Conservation (phyloP, 148 eudicot genomes). For the Rhododendron williamsianum region DNA sequence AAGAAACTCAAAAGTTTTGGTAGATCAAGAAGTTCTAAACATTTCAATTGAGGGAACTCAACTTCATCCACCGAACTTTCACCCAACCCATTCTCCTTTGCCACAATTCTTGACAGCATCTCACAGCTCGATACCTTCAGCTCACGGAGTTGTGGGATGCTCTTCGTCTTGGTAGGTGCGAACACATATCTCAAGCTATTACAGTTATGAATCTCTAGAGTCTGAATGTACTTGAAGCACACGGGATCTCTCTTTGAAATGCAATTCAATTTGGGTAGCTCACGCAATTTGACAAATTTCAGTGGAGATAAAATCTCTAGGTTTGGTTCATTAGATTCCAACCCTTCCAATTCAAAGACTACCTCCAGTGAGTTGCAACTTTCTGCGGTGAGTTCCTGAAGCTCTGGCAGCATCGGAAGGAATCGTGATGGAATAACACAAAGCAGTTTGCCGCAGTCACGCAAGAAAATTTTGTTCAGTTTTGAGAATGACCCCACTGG, state of each 20-base stretch:
- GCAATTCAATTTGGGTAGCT: not conserved
- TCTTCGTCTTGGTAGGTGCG: not conserved
- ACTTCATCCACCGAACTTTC: too few relatives aligned
- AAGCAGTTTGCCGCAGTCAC: not conserved
- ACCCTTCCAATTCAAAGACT: not conserved
- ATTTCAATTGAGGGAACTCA: not conserved
- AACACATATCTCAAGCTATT: not conserved
- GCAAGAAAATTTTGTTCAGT: not conserved
- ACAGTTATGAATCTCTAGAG: not conserved
- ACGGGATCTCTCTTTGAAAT: not conserved
- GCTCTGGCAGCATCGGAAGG: not conserved
- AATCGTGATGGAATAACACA: not conserved
- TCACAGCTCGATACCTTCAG: not conserved
- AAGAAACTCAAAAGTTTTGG: not conserved
- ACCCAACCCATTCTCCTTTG: not conserved
- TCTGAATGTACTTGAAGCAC: not conserved
- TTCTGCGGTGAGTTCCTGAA: not conserved
- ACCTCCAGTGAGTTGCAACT: not conserved
- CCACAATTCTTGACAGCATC: not conserved
- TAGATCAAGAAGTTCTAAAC: too few relatives aligned
- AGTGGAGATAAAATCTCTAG: not conserved
- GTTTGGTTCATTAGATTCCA: not conserved
- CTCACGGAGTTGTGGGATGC: not conserved
- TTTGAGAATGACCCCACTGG: not conserved
- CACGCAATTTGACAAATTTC: not conserved